A percentile compares a stretch with the other conserved stretches of the same genome.
Evolutionary conservation across 2,329 filamentous ascomycete species (phyloP).

Genomic region (Karstenula rhodostoma): DNA sequence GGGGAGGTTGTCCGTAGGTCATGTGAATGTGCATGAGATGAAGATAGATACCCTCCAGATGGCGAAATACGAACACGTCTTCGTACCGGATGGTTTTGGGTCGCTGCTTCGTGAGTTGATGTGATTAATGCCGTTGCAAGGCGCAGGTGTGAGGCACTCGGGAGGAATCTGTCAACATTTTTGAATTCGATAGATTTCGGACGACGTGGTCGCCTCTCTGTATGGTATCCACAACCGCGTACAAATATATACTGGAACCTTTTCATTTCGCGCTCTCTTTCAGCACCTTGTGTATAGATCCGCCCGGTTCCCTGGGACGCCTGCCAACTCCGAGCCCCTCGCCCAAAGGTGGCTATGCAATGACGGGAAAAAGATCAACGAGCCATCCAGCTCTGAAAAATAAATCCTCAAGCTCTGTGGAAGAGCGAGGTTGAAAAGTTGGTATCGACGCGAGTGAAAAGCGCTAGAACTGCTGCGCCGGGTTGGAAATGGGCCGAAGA

Average conservation of each 20-base stretch:
- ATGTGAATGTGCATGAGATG: background rate
- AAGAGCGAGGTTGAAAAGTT: conserved; percentile 12
- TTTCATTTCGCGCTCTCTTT: background rate
- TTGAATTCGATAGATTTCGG: background rate
- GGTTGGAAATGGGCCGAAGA: background rate
- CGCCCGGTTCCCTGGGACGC: background rate
- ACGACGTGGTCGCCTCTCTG: background rate
- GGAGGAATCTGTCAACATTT: background rate
- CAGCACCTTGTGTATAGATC: background rate
- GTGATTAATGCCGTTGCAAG: no score
- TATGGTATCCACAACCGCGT: background rate
- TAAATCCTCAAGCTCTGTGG: conserved; percentile 11
- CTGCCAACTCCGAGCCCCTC: background rate
- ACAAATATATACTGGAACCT: background rate
- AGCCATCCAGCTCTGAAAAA: conserved; percentile 9
- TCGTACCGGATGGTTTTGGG: background rate
- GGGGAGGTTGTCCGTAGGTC: background rate
- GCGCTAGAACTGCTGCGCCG: background rate
- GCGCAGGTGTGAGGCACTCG: no score
- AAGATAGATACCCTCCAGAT: conserved; percentile 9
- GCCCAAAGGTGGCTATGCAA: background rate
- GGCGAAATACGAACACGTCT: background rate
- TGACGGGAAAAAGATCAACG: background rate
- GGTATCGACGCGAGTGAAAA: conserved; percentile 13
- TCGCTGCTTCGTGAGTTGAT: no score